These are phyloP conservation scores for Pseudonitzschia multistriata DNA, from an alignment of 108 stramenopile species.

Conservation along the genomic window DNA sequence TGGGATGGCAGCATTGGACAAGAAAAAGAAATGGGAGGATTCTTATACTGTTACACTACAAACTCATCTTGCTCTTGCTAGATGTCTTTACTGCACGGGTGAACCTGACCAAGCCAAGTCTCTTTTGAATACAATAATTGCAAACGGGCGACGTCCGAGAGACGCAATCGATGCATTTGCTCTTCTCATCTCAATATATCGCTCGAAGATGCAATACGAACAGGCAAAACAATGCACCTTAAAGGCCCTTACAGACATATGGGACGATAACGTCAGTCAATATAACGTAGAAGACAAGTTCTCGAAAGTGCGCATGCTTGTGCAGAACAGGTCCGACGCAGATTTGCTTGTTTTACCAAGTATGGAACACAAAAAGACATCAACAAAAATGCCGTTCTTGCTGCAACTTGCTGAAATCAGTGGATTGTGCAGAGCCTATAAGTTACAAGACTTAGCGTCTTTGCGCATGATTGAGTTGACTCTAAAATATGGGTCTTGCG, in stretches of 20 bases:
- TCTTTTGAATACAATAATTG: slow-evolving; percentile 11
- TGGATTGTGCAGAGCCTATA: slow-evolving; percentile 8
- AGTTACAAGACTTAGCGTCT: slow-evolving; percentile 5
- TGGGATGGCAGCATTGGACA: background rate
- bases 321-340: slow-evolving; percentile 11
- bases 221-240: slow-evolving; percentile 1
- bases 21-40: slow-evolving; percentile 10
- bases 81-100: background rate
- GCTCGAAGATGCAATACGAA: slow-evolving; percentile 13
- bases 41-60: background rate
- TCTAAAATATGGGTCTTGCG: slow-evolving; percentile 13
- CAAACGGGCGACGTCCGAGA: slow-evolving; percentile 3
- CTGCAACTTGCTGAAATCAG: slow-evolving; percentile 18
- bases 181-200: slow-evolving; percentile 1
- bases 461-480: slow-evolving; percentile 18
- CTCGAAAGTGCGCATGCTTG: background rate
- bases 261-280: background rate
- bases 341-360: slow-evolving; percentile 17
- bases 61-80: slow-evolving; percentile 12
- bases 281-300: slow-evolving; percentile 2
- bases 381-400: slow-evolving; percentile 16
- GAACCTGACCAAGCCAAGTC: slow-evolving; percentile 11
- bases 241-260: slow-evolving; percentile 11
- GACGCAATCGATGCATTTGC: slow-evolving; percentile 9
- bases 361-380: slow-evolving; percentile 18